Evolutionary conservation across 73 alveolate species (phyloP).

Genomic region (Stentor roeselii): DNA sequence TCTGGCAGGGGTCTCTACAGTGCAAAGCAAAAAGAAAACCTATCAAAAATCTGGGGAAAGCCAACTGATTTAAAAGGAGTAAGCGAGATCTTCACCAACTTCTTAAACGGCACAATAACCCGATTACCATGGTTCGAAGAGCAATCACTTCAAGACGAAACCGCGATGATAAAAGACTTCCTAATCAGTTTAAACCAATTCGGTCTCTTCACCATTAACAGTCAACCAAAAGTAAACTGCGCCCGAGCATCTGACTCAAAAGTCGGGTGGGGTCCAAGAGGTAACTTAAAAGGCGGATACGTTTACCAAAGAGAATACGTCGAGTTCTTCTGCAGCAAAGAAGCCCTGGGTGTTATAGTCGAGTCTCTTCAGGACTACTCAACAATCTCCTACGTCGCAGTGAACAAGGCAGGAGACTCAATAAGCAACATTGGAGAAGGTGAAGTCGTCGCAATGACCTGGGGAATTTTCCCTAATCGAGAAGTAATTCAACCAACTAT

Average conservation of each 20-base stretch:
- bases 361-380: slow-evolving; percentile 32
- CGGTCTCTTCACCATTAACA: slow-evolving; percentile 50
- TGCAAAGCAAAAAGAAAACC: background rate
- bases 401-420: slow-evolving; percentile 31
- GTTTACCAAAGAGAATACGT: slow-evolving; percentile 56
- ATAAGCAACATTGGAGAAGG: slow-evolving; percentile 34
- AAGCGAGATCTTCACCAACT: background rate
- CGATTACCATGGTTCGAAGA: slow-evolving; percentile 65
- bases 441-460: slow-evolving; percentile 67
- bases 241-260: slow-evolving; percentile 54
- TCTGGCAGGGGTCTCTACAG: background rate
- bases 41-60: background rate
- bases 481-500: slow-evolving; percentile 69
- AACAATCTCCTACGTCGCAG: slow-evolving; percentile 51
- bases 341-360: slow-evolving; percentile 25
- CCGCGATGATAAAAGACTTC: slow-evolving; percentile 32
- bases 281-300: slow-evolving; percentile 36
- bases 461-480: slow-evolving; percentile 65
- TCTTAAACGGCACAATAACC: slow-evolving; percentile 32
- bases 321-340: slow-evolving; percentile 55
- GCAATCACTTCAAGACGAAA: slow-evolving; percentile 40
- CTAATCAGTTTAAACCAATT: slow-evolving; percentile 37
- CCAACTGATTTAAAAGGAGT: background rate
- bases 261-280: slow-evolving; percentile 72
- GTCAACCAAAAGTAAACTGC: slow-evolving; percentile 60